Evolutionary conservation across 2,329 filamentous ascomycete genomes (phyloP).

Genomic region (Fusarium verrucosum): DNA sequence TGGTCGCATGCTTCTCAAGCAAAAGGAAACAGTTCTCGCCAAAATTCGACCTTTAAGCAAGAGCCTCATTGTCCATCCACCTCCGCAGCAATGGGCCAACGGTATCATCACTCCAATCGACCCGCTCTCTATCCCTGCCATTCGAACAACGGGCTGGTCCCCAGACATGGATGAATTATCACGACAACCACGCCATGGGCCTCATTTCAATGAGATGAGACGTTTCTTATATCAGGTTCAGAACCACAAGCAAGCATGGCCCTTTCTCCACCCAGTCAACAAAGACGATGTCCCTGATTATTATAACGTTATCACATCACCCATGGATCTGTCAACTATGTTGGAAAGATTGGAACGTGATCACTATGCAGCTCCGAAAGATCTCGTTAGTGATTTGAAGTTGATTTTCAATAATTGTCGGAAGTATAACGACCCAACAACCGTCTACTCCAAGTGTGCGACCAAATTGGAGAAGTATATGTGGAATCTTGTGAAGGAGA

Average conservation of each 20-base stretch:
- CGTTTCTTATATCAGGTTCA: slow-evolving; percentile 94
- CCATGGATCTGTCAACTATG: slow-evolving; percentile 98
- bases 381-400: slow-evolving; percentile 88
- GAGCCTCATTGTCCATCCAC: slow-evolving; percentile 84
- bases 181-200: too few relatives aligned
- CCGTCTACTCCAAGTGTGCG: slow-evolving; percentile 92
- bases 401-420: slow-evolving; percentile 95
- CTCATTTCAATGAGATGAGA: slow-evolving; percentile 93
- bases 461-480: slow-evolving; percentile 93
- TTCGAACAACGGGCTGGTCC: slow-evolving; percentile 92
- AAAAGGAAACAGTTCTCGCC: slow-evolving; percentile 92
- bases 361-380: slow-evolving; percentile 88
- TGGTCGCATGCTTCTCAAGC: slow-evolving; percentile 93
- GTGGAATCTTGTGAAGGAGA: slow-evolving; percentile 90
- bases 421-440: slow-evolving; percentile 94
- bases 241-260: slow-evolving; percentile 92
- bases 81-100: slow-evolving; percentile 85
- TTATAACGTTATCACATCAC: slow-evolving; percentile 96
- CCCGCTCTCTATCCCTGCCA: slow-evolving; percentile 86
- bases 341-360: slow-evolving; percentile 94
- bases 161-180: slow-evolving; percentile 97
- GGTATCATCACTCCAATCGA: slow-evolving; percentile 76
- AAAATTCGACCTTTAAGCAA: slow-evolving; percentile 93
- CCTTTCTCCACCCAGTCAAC: slow-evolving; percentile 92
- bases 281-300: slow-evolving; percentile 96